phyloP scores from a whole-genome alignment of 805 yeast species.

The Kluyveromyces nonfermentans region DNA sequence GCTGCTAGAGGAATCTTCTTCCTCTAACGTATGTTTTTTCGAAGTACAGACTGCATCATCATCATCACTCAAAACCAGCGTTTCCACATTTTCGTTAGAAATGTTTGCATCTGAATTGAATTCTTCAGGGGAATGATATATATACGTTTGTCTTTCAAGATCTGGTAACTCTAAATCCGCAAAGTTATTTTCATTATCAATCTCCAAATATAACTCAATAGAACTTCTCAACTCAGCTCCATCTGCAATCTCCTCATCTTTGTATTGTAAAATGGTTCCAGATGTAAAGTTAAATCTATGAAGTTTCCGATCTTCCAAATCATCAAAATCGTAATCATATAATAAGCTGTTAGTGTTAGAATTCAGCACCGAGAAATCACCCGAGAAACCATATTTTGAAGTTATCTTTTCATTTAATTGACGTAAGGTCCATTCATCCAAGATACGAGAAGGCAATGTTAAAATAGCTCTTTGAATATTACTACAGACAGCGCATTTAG shows the following conservation, averaged over 20 bases:
- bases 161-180: conserved; percentile 25
- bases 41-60: conserved; percentile 5
- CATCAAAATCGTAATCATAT: conserved; percentile 85
- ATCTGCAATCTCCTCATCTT: conserved; percentile 66
- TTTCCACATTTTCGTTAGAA: neutral
- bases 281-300: conserved; percentile 42
- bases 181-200: conserved; percentile 10
- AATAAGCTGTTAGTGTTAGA: conserved; percentile 42
- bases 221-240: conserved; percentile 34
- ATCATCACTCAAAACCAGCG: neutral
- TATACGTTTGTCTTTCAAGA: conserved; percentile 11
- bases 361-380: conserved; percentile 26
- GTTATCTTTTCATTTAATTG: conserved; percentile 45
- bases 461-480: conserved; percentile 43
- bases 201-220: conserved; percentile 49
- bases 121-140: conserved; percentile 16
- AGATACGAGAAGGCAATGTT: conserved; percentile 22
- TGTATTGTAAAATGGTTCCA: conserved; percentile 60
- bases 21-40: conserved; percentile 13
- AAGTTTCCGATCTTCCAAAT: conserved; percentile 46
- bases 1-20: conserved; percentile 7
- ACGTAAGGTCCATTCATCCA: conserved; percentile 31
- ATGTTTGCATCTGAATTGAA: neutral
- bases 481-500: conserved; percentile 61
- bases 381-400: conserved; percentile 41